Base-by-base conservation (phyloP, 1,284 basidiomycete genomes). In the Cutaneotrichosporon cavernicola region DNA sequence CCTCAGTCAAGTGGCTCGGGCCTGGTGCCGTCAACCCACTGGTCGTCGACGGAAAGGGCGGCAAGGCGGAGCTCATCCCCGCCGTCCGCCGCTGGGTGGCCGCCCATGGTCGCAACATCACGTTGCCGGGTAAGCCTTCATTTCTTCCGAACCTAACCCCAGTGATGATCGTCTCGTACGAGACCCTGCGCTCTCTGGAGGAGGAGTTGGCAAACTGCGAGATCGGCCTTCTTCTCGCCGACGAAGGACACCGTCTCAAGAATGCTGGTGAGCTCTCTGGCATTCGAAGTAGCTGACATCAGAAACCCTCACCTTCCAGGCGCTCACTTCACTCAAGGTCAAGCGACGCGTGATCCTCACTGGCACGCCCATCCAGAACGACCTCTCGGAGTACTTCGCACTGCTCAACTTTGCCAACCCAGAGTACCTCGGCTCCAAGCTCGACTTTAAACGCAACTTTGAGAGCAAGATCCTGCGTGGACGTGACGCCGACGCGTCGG, bases 91-190 rank as follows among this genome's bases (percentile, higher is more conserved):
- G 91, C 67, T 97, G 94, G 94, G 90, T 92, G 9, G 85, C 89
- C 49, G 90, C 92, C 26, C 84, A 84, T 40, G 95, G 94, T 18
- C 84, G 93, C 64, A 92, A 90, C 72, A 89, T 97, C 58, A 90
- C 91, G 4, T 88, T 93, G 67, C 94, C 93, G 78, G 90, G 92
- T 91, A 71, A 55, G 85, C 22, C 21, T 16, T 32, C 49, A 11
- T 50, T 30, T 13, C 14, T 10, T 9, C 22, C 21, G 26, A 11
- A 16, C 21, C 58, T 60, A 4, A 55, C 26, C n/a, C 1, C 61
- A 94, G 96, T 99, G 53, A 93, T 99, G 92, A 98, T 99, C 70
- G 96, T 97, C 1, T 99, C 97, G 0, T 99, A 99, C 73, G 96
- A 99, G 79, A 97, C 94, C 0, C 84, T 99, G 57, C 87, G 94